Evolutionary conservation across 169 alveolate species (phyloP).

Genomic region (Plasmodium coatneyi): DNA sequence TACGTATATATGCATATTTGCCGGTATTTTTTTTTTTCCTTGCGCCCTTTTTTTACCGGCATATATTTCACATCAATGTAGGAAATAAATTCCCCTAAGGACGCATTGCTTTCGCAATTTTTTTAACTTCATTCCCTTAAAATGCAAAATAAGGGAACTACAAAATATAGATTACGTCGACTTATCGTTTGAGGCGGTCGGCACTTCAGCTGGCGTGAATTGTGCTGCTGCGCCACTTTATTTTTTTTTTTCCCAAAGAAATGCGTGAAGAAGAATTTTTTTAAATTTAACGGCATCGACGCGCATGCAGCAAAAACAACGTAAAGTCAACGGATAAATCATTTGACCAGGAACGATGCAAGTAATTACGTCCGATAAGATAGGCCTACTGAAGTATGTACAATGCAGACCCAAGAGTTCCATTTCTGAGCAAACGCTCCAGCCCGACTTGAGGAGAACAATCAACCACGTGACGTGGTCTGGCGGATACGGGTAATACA

Average conservation of each 20-base stretch:
- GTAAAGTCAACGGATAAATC: not conserved
- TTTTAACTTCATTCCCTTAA: not conserved
- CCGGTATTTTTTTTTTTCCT: not conserved
- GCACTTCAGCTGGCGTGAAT: not conserved
- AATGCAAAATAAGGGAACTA: not conserved
- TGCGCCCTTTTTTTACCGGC: not conserved
- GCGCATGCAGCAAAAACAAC: not conserved
- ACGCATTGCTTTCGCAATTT: not conserved
- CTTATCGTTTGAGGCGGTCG: not conserved
- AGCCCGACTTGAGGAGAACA: conserved; percentile 37
- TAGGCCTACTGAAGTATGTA: conserved; percentile 50
- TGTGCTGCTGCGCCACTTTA: not conserved
- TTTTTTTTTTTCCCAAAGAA: not conserved
- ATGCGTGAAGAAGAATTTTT: not conserved
- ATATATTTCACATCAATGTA: not conserved
- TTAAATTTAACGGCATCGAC: not conserved
- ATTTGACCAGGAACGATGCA: conserved; percentile 27
- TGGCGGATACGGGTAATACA: conserved; percentile 70
- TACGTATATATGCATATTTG: not conserved
- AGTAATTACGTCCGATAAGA: conserved; percentile 59
- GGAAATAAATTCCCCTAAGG: not conserved
- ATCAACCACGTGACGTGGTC: conserved; percentile 66
- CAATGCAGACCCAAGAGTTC: conserved; percentile 27
- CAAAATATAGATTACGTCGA: not conserved
- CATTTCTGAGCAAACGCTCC: conserved; percentile 17